A percentile compares a stretch with the other conserved stretches of the same genome.
These are phyloP conservation scores for Rachicladosporium sp. DNA, from an alignment of 2,329 filamentous ascomycete species.

Conservation along the genomic window DNA sequence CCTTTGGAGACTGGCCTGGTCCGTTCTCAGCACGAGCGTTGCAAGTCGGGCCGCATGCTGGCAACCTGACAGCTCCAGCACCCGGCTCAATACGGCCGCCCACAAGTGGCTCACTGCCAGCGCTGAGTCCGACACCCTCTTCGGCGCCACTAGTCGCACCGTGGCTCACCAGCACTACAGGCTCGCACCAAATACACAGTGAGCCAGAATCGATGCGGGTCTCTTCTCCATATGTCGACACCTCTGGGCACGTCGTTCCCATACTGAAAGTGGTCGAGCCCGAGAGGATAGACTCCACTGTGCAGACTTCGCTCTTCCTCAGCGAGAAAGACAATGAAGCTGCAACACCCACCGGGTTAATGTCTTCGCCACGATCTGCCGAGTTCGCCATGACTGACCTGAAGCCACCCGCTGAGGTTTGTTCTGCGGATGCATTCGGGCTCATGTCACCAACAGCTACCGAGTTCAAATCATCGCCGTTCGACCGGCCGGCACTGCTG, in stretches of 20 bases:
- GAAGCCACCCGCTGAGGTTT: conserved; percentile 18
- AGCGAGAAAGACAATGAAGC: conserved; percentile 8
- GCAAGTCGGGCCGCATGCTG: conserved; percentile 1
- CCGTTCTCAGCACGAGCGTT: conserved; percentile 15
- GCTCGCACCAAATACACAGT: conserved; percentile 17
- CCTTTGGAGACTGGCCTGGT: conserved; percentile 20
- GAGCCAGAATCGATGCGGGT: conserved; percentile 27
- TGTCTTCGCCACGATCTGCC: conserved; percentile 27
- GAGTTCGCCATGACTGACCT: conserved; percentile 26
- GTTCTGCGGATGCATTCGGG: conserved; percentile 25
- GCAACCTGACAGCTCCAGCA: neutral
- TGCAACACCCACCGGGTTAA: conserved; percentile 11
- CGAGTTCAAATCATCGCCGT: conserved; percentile 26
- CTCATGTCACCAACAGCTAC: conserved; percentile 29
- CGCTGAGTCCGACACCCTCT: conserved; percentile 45
- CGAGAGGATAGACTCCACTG: conserved; percentile 4
- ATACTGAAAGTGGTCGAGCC: conserved; percentile 17
- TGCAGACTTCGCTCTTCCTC: conserved; percentile 1
- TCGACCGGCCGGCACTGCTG: conserved; percentile 23
- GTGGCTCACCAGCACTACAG: conserved; percentile 42
- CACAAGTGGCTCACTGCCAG: conserved; percentile 15
- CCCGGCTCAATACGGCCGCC: neutral
- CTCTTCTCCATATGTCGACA: conserved; percentile 38
- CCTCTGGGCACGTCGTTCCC: conserved; percentile 23
- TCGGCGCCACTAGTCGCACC: conserved; percentile 54